Evolutionary conservation across 176 grass and related monocot species (phyloP).

Genomic region (Canna indica): DNA sequence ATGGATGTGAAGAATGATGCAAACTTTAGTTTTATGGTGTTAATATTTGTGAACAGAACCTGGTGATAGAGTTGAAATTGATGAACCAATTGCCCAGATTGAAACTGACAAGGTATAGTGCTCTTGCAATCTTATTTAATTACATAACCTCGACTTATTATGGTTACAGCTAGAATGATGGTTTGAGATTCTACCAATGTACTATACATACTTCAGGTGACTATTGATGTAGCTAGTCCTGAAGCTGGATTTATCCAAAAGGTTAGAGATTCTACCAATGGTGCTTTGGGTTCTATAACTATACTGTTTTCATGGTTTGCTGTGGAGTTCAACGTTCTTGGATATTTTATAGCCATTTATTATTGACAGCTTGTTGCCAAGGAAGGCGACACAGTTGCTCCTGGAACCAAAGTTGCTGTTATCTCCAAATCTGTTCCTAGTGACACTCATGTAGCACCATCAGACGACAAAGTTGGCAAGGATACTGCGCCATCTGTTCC

Average conservation of each 20-base stretch:
- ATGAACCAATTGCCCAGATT: slow-evolving; percentile 93
- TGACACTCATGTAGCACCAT: slow-evolving; percentile 93
- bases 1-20: background rate
- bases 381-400: slow-evolving; percentile 96
- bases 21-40: background rate
- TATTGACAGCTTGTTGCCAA: slow-evolving; percentile 50
- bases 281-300: background rate
- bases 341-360: slow-evolving; percentile 13
- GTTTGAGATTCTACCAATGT: background rate
- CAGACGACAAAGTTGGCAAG: slow-evolving; percentile 70
- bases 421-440: slow-evolving; percentile 71
- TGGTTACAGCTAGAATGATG: background rate
- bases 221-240: slow-evolving; percentile 89
- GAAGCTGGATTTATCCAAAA: slow-evolving; percentile 80
- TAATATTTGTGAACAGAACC: slow-evolving; percentile 52
- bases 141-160: slow-evolving; percentile 11
- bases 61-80: slow-evolving; percentile 79
- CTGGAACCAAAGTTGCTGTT: slow-evolving; percentile 87
- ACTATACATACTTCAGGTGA: slow-evolving; percentile 50
- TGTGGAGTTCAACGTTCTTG: background rate
- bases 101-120: slow-evolving; percentile 89
- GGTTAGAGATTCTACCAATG: slow-evolving; percentile 24
- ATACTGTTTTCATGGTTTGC: slow-evolving; percentile 1
- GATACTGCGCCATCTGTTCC: slow-evolving; percentile 30
- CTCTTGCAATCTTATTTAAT: slow-evolving; percentile 10